phyloP scores from a whole-genome alignment of 768 basidiomycete species.

The Agaricus blazei region DNA sequence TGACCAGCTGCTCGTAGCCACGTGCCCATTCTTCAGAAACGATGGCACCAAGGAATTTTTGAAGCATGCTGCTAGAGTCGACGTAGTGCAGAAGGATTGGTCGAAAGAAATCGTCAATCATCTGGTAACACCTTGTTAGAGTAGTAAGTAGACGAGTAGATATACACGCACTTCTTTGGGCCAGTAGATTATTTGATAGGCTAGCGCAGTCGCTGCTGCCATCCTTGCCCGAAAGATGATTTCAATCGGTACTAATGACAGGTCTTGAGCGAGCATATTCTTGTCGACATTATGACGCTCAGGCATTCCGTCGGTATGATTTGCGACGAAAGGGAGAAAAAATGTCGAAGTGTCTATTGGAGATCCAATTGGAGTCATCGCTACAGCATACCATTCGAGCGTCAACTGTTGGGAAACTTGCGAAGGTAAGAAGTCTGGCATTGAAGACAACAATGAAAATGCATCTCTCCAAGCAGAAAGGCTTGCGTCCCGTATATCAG shows the following conservation, averaged over 20 bases:
- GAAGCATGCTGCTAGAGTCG: constrained; percentile 86
- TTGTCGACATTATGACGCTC: constrained; percentile 95
- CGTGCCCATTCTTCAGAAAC: constrained; percentile 91
- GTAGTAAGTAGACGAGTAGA: not conserved
- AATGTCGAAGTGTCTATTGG: constrained; percentile 69
- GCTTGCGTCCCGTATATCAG: constrained; percentile 75
- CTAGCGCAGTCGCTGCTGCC: constrained; percentile 72
- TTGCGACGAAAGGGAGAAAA: constrained; percentile 51
- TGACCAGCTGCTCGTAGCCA: constrained; percentile 33
- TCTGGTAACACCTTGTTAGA: constrained; percentile 12
- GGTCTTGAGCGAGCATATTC: constrained; percentile 88
- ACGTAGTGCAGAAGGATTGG: constrained; percentile 77
- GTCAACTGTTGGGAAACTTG: constrained; percentile 55
- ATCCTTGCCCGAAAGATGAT: constrained; percentile 75
- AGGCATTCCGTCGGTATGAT: constrained; percentile 38
- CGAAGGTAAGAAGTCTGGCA: constrained; percentile 44
- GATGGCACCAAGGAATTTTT: constrained; percentile 80
- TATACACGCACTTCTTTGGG: constrained; percentile 44
- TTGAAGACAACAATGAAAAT: constrained; percentile 45
- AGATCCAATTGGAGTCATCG: constrained; percentile 88
- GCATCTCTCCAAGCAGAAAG: constrained; percentile 72
- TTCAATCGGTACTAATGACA: constrained; percentile 75
- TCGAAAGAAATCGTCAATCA: constrained; percentile 63
- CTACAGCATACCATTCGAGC: constrained; percentile 79
- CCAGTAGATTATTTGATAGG: constrained; percentile 66